A percentile compares a stretch with the other conserved stretches of the same genome.
Conservation (phyloP, 2,329 filamentous ascomycete genomes). For the Nannizzia gypsea region DNA sequence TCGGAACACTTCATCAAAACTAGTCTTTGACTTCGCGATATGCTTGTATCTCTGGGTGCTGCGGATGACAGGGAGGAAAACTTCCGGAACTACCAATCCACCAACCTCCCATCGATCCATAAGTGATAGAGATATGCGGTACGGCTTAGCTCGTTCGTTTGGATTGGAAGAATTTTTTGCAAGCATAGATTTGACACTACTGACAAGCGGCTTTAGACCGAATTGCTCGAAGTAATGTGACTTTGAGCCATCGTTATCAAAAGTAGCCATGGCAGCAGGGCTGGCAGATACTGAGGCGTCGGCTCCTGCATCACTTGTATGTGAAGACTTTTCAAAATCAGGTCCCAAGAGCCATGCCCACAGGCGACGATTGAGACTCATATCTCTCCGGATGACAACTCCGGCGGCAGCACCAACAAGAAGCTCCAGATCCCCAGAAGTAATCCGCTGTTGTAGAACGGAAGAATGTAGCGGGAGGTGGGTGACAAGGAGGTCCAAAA, state of each 20-base stretch:
- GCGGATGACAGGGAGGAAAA: constrained; percentile 76
- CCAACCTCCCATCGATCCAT: constrained; percentile 99
- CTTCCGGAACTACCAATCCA: constrained; percentile 70
- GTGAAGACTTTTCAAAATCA: constrained; percentile 39
- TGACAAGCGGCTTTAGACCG: constrained; percentile 62
- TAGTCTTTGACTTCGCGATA: constrained; percentile 50
- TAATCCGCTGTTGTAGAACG: constrained; percentile 65
- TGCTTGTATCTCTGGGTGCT: constrained; percentile 66
- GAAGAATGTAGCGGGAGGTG: constrained; percentile 75
- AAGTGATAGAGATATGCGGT: constrained; percentile 81
- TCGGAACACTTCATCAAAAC: constrained; percentile 75
- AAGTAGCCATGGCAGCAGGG: constrained; percentile 19
- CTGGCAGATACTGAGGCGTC: constrained; percentile 20
- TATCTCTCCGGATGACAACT: constrained; percentile 80
- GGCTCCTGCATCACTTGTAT: constrained; percentile 24
- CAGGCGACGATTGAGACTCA: constrained; percentile 89
- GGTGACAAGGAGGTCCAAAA: constrained; percentile 81
- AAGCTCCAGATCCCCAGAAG: constrained; percentile 63
- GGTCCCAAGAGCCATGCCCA: constrained; percentile 94
- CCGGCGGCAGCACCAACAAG: constrained; percentile 72
- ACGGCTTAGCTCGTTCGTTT: constrained; percentile 66
- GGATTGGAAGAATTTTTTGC: constrained; percentile 43
- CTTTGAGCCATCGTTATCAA: constrained; percentile 42
- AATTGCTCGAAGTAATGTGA: constrained; percentile 74
- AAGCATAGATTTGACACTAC: constrained; percentile 67